phyloP scores from a whole-genome alignment of 164 flowering plant genomes.

The Protea cynaroides region DNA sequence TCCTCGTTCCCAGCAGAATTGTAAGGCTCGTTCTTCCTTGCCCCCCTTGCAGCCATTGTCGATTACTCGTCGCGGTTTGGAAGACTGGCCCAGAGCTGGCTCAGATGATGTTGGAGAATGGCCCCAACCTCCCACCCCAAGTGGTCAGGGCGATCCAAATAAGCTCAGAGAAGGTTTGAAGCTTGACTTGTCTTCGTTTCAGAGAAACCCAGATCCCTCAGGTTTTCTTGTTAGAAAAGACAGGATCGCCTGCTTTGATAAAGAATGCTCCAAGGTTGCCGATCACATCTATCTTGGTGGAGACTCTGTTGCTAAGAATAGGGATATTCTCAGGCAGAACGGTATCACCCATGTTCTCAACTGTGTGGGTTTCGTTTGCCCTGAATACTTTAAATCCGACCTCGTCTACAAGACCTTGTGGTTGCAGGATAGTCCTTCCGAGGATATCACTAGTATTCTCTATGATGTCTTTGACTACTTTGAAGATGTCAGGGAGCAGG shows the following conservation, averaged over 20 bases:
- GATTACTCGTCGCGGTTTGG: conserved; percentile 67
- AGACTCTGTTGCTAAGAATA: conserved; percentile 67
- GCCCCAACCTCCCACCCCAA: conserved; percentile 73
- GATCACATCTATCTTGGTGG: conserved; percentile 83
- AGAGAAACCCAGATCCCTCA: conserved; percentile 35
- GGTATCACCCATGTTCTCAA: conserved; percentile 63
- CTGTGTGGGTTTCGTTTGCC: conserved; percentile 65
- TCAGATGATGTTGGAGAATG: conserved; percentile 96
- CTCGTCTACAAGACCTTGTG: conserved; percentile 59
- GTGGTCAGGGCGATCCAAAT: conserved; percentile 41
- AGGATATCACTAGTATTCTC: conserved; percentile 65
- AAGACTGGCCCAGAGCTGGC: conserved; percentile 92
- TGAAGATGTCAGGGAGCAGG: conserved; percentile 66
- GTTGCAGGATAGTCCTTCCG: conserved; percentile 70
- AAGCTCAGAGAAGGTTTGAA: conserved; percentile 59
- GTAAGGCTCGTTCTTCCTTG: conserved; percentile 58
- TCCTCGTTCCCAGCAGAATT: conserved; percentile 61
- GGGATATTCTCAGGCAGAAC: conserved; percentile 54
- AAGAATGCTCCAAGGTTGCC: conserved; percentile 73
- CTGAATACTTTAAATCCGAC: conserved; percentile 61
- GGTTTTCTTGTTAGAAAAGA: conserved; percentile 55
- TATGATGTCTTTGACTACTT: conserved; percentile 49
- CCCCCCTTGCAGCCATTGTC: conserved; percentile 85
- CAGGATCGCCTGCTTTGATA: conserved; percentile 74
- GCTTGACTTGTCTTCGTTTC: conserved; percentile 69